Evolutionary conservation across 805 yeast genomes (phyloP), one percentile per base, ranked within the genome.

Genomic region (Suhomyces sp.): DNA sequence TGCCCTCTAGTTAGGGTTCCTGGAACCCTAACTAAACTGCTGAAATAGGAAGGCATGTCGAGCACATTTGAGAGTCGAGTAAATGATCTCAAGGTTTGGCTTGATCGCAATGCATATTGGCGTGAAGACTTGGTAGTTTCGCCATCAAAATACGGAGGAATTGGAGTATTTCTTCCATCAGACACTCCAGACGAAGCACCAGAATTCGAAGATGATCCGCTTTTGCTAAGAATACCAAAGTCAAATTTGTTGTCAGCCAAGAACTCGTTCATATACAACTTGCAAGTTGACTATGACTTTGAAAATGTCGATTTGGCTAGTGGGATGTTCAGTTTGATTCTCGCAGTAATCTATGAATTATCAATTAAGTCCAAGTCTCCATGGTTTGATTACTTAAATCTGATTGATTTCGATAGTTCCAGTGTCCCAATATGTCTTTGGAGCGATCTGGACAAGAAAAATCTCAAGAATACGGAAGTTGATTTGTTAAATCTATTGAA

Each of bases 291-390:
- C 45, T 77, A 77, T 27, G 57, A 56, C 27, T 49, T 53, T 10
- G 57, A 55, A 5, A 54, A 58, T n/a, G 47, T 47, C 0, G 64
- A 61, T 6, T 68, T 87, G 4, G 79, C 76, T 38, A 36, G 47
- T 2, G 94, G 96, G 0, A 81, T 88, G 70, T 76, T 82, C 42
- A 87, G 85, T 0, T 71, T 92, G 48, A 82, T 87, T 6, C 57
- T 89, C 6, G 82, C 92, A 0, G 87, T 84, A 54, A 73, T 91
- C 26, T 90, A 88, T 62, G 98, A 93, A 64, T 67, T 76, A 51
- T 70, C 81, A 3, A 70, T 78, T 46, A 82, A 82, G 2, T 71
- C 74, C n/a, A 59, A 66, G 4, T 87, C 96, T n/a, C 97, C 96
- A 5, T 93, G 97, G 97, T 74, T 54, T 54, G 74, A 72, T 3